Evolutionary conservation across 257 asterid species (phyloP).

Genomic region (Penstemon eatonii): DNA sequence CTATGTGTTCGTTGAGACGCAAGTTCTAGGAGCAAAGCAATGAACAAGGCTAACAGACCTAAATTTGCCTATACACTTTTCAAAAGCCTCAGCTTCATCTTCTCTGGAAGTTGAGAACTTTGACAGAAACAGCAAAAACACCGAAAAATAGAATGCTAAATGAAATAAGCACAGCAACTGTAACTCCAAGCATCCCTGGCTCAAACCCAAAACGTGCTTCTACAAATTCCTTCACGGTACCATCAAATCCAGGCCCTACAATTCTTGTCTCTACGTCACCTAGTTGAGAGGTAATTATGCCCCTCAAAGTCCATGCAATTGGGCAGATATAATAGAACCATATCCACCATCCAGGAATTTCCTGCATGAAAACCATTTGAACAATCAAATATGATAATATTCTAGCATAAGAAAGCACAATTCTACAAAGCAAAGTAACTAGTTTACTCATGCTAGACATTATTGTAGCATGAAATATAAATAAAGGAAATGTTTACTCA

Average conservation of each 20-base stretch:
- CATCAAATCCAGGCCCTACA: slow-evolving; percentile 57
- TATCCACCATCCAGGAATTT: slow-evolving; percentile 86
- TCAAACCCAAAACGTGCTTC: slow-evolving; percentile 51
- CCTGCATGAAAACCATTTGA: slow-evolving; percentile 33
- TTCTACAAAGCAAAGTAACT: neutral
- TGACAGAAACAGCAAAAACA: slow-evolving; percentile 65
- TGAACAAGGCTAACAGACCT: too few relatives aligned
- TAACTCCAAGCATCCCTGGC: slow-evolving; percentile 53
- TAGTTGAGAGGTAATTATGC: slow-evolving; percentile 76
- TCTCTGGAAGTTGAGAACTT: slow-evolving; percentile 67
- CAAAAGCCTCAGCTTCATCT: slow-evolving; percentile 35
- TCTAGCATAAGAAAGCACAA: neutral
- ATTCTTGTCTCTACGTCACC: slow-evolving; percentile 66
- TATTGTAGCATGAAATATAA: neutral
- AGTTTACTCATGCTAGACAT: neutral
- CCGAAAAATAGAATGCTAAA: slow-evolving; percentile 55
- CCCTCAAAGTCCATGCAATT: slow-evolving; percentile 73
- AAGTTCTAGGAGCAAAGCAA: too few relatives aligned
- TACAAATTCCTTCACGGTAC: slow-evolving; percentile 66
- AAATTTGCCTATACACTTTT: neutral
- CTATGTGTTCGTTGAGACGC: too few relatives aligned
- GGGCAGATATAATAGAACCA: slow-evolving; percentile 92
- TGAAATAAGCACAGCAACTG: slow-evolving; percentile 47
- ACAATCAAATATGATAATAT: neutral
- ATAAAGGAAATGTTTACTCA: slow-evolving; percentile 17